A percentile compares a stretch with the other conserved stretches of the same genome.
phyloP scores from a whole-genome alignment of 306 rosid species.

The Senna tora region DNA sequence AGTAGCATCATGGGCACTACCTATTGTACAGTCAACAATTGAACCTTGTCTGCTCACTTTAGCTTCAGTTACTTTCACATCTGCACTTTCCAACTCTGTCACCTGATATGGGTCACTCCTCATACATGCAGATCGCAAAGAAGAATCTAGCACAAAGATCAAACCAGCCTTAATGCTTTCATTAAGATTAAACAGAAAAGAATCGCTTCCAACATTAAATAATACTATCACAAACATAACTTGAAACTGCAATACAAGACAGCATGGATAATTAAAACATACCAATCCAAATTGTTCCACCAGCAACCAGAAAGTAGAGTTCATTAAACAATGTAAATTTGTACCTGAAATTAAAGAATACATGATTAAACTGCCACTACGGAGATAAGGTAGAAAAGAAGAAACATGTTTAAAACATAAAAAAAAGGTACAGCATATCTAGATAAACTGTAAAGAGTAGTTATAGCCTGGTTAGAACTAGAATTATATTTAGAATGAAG shows the following conservation, averaged over 20 bases:
- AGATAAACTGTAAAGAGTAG: slow-evolving; percentile 9
- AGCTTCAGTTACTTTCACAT: slow-evolving; percentile 51
- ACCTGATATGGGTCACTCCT: slow-evolving; percentile 48
- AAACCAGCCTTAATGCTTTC: slow-evolving; percentile 30
- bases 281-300: slow-evolving; percentile 99
- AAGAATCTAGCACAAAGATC: slow-evolving; percentile 64
- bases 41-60: slow-evolving; percentile 49
- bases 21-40: slow-evolving; percentile 38
- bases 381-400: slow-evolving; percentile 9
- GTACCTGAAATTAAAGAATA: slow-evolving; percentile 68
- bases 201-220: slow-evolving; percentile 24
- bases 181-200: slow-evolving; percentile 11
- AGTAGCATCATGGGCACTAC: slow-evolving; percentile 45
- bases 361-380: slow-evolving; percentile 22
- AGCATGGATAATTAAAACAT: slow-evolving; percentile 38
- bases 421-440: neutral
- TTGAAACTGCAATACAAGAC: slow-evolving; percentile 16
- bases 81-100: slow-evolving; percentile 46
- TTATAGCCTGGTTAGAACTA: slow-evolving; percentile 7
- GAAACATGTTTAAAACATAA: slow-evolving; percentile 1
- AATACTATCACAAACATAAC: slow-evolving; percentile 20
- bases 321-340: slow-evolving; percentile 93
- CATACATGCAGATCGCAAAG: slow-evolving; percentile 41
- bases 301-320: slow-evolving; percentile 97
- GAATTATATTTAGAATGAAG: neutral